Base-by-base conservation (phyloP, 805 yeast genomes). In the Yueomyces sinensis region DNA sequence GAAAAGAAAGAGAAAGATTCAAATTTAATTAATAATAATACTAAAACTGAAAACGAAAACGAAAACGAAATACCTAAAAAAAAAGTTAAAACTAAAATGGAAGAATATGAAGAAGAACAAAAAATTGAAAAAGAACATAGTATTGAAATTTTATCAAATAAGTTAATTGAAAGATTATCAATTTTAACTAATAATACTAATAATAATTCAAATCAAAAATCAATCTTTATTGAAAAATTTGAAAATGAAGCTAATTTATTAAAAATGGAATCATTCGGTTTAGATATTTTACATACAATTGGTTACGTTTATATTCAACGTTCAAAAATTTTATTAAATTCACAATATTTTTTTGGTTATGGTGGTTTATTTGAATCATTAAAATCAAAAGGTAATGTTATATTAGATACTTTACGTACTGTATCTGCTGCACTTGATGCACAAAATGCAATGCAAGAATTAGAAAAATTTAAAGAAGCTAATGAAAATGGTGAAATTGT, bases 181-280 rank as follows among this genome's bases (percentile, higher is more conserved):
- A 63, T 70, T 9, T 51, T 72, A 46, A 69, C 76, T 2, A 82
- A 77, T 47, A 9, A 7, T 13, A 73, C 86, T n/a, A 68, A 66
- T 22, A 69, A 70, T 45, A 76, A 73, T 34, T 63, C 61, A 0
- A 82, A 74, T 23, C 76, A 86, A 28, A 65, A 78, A 34, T 54
- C 56, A 5, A 67, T 79, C 0, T 89, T 84, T 54, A 60, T 67
- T 39, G 66, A 65, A 37, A 78, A 81, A 52, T 68, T 82, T 44
- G 67, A 66, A 41, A 74, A 77, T 47, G 97, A 91, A 56, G 94
- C 94, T 13, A 91, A 87, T 50, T 63, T 75, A 20, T 63, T 82
- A 42, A 81, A 80, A 46, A 71, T 78, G 74, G 91, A 82, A 54
- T 79, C 89, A 17, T 82, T 82, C 57, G 93, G 93, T n/a, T 57